phyloP scores from a whole-genome alignment of 1,139 yeast species.

The Diutina scorzettiae region DNA sequence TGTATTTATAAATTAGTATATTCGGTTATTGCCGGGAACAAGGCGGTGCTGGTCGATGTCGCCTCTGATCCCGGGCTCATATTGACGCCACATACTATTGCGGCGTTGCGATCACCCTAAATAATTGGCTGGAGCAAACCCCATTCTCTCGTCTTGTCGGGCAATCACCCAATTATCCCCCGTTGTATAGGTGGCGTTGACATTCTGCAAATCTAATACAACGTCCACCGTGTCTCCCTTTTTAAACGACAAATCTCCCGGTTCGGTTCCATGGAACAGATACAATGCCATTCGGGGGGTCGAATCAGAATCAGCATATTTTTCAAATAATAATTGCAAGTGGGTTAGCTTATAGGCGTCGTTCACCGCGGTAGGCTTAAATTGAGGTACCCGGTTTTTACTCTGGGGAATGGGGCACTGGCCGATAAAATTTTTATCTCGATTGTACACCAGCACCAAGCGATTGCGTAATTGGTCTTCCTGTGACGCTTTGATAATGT shows the following conservation, averaged over 20 bases:
- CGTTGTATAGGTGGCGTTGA: slow-evolving; percentile 14
- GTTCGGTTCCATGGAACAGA: slow-evolving; percentile 21
- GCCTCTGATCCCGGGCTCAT: too few species aligned
- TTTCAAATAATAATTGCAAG: background rate
- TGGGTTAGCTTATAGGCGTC: background rate
- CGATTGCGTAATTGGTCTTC: slow-evolving; percentile 8
- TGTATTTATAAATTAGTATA: too few species aligned
- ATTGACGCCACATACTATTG: too few species aligned
- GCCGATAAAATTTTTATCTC: slow-evolving; percentile 23
- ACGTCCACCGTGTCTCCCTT: slow-evolving; percentile 25
- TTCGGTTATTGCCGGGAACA: too few species aligned
- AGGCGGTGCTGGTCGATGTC: too few species aligned
- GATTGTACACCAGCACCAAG: slow-evolving; percentile 22
- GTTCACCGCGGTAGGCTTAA: background rate
- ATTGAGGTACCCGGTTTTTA: background rate
- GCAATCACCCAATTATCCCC: slow-evolving; percentile 27
- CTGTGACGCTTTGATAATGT: slow-evolving; percentile 5
- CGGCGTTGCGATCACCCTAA: background rate
- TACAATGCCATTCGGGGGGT: slow-evolving; percentile 14
- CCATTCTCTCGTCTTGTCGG: slow-evolving; percentile 17
- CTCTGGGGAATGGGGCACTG: slow-evolving; percentile 16
- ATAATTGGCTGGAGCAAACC: slow-evolving; percentile 28
- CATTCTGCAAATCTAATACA: slow-evolving; percentile 21
- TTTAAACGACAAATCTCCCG: slow-evolving; percentile 30
- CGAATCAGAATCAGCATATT: background rate